These are phyloP conservation scores for Vararia minispora DNA, from an alignment of 768 basidiomycete genomes.

Conservation along the genomic window DNA sequence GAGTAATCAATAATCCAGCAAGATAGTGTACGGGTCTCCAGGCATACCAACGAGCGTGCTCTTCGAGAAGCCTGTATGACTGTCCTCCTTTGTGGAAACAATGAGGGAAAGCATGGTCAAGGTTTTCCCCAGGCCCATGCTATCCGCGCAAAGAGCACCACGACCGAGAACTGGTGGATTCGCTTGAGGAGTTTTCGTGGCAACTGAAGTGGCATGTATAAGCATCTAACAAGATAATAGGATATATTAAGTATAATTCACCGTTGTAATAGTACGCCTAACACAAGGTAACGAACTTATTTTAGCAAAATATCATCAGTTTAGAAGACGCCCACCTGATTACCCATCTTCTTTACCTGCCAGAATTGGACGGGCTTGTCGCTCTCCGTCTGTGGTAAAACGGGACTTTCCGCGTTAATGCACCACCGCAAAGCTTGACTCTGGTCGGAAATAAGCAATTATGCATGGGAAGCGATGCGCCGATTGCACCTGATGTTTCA, in stretches of 20 bases:
- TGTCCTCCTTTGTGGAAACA: conserved; percentile 62
- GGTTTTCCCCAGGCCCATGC: conserved; percentile 89
- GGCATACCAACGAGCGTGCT: conserved; percentile 69
- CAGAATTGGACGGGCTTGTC: conserved; percentile 87
- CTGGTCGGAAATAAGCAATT: conserved; percentile 24
- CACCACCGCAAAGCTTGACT: conserved; percentile 84
- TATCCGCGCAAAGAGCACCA: conserved; percentile 85
- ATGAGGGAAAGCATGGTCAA: conserved; percentile 79
- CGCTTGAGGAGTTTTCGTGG: conserved; percentile 70
- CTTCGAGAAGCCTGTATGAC: conserved; percentile 42
- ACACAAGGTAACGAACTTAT: background rate
- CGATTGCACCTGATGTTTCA: conserved; percentile 66
- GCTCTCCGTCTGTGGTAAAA: conserved; percentile 48
- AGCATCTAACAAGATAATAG: no score
- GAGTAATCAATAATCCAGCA: background rate
- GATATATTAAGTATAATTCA: no score
- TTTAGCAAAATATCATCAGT: background rate
- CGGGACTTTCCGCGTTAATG: conserved; percentile 68
- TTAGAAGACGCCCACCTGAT: conserved; percentile 33
- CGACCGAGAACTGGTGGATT: conserved; percentile 54
- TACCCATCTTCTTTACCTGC: conserved; percentile 49
- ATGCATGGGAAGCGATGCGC: background rate
- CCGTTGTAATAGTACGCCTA: conserved; percentile 63
- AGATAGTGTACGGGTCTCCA: background rate
- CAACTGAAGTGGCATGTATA: conserved; percentile 35